These are phyloP conservation scores for Rhodomyrtus psidioides DNA, from an alignment of 441 rosid species.

Conservation along the genomic window DNA sequence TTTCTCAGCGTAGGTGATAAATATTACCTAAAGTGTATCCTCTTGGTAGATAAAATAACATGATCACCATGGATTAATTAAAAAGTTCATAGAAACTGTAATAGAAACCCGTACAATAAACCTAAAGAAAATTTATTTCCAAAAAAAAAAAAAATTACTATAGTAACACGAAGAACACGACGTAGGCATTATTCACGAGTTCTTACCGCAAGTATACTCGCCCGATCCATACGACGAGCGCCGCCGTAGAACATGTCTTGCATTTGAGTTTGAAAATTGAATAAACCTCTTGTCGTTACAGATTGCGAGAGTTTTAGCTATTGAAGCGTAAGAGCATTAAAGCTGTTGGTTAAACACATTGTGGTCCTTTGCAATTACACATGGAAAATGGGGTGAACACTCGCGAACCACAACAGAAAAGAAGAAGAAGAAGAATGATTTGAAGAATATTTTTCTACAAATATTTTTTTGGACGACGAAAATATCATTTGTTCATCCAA, in stretches of 20 bases:
- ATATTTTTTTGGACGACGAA: too few species aligned
- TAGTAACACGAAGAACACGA: background rate
- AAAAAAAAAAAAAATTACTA: background rate
- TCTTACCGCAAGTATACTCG: background rate
- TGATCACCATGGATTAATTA: background rate
- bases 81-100: background rate
- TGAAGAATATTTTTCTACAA: too few species aligned
- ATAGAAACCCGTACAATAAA: background rate
- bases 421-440: too few species aligned
- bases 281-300: background rate
- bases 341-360: background rate
- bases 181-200: background rate
- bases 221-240: rapidly evolving
- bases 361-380: background rate
- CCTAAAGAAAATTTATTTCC: background rate
- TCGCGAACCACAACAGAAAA: background rate
- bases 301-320: background rate
- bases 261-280: background rate
- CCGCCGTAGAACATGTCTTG: background rate
- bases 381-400: background rate
- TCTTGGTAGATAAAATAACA: background rate
- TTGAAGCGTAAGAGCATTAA: background rate
- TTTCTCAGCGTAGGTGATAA: background rate
- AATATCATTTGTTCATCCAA: too few species aligned
- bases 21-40: background rate